Base-by-base conservation (phyloP, 306 rosid species). In the Dalbergia cochinchinensis region DNA sequence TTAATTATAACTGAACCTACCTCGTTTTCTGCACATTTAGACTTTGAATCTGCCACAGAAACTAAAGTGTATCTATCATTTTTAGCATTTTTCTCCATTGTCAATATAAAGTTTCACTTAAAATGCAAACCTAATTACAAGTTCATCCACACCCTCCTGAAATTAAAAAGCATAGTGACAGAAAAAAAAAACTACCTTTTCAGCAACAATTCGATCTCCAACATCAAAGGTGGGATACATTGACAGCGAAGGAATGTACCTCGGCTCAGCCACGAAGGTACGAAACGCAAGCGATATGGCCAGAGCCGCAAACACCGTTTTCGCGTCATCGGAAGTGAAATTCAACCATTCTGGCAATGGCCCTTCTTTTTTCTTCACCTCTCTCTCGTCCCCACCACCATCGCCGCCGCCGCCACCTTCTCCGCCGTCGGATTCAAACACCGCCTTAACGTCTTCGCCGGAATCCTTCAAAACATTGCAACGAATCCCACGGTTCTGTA, bases 181-280 rank as follows among this genome's bases (percentile, higher is more conserved):
- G 2, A 26, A 26, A 26, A 26, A 61, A 18, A 60, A n/a, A 47
- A 64, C n/a, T 83, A 93, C 99, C 97, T 93, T 93, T 79, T 95
- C 99, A 33, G 98, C 99, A 47, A 95, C 91, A 83, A 95, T 77
- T 86, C 97, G 91, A 81, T 95, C 99, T 78, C 99, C 99, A 80
- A 95, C 98, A 90, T 95, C 97, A 88, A 93, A 93, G 3, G 99
- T 95, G 77, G 99, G 99, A 86, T 91, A 95, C 99, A 95, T 95
- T 26, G 99, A 95, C 92, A 95, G 76, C 34, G 99, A 95, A 78
- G 99, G 99, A 90, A 95, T 95, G 85, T 69, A 95, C 89, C 99
- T 90, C 66, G 99, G 99, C 90, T 95, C 99, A 33, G 99, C 99
- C 74, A 95, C 85, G 72, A 93, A 91, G 4, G 94, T 42, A 62